Evolutionary conservation across 768 basidiomycete genomes (phyloP).

Genomic region (Mycena leptocephala): DNA sequence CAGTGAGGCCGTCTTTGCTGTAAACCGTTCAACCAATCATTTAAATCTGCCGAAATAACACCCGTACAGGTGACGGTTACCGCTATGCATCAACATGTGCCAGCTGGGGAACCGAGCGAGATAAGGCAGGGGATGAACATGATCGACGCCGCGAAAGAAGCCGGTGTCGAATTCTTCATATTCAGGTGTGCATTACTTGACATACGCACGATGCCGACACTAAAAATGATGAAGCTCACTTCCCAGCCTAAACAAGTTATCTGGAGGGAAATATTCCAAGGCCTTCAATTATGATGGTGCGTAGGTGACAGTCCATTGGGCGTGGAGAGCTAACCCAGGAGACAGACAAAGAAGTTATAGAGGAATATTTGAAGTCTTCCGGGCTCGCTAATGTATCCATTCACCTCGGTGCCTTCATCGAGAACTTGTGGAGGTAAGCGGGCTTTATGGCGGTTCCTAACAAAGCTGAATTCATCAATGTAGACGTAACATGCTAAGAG

Average conservation of each 20-base stretch:
- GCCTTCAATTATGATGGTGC: background rate
- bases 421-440: conserved; percentile 6
- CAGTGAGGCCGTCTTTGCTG: conserved; percentile 51
- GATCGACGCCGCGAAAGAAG: conserved; percentile 44
- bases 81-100: background rate
- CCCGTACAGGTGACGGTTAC: background rate
- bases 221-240: background rate
- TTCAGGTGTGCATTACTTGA: conserved; percentile 24
- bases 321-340: too few species aligned
- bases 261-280: background rate
- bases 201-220: background rate
- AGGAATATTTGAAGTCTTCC: conserved; percentile 2
- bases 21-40: conserved; percentile 19
- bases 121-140: conserved; percentile 38
- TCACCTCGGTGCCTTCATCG: background rate
- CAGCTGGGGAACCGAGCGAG: conserved; percentile 17
- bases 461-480: background rate
- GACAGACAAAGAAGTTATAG: background rate
- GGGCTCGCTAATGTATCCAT: conserved; percentile 5
- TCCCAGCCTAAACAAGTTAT: background rate
- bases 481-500: background rate
- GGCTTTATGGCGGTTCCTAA: background rate
- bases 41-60: background rate
- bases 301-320: too few species aligned
- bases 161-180: conserved; percentile 41